Conservation (phyloP, 768 basidiomycete genomes). For the Tremella fuciformis region DNA sequence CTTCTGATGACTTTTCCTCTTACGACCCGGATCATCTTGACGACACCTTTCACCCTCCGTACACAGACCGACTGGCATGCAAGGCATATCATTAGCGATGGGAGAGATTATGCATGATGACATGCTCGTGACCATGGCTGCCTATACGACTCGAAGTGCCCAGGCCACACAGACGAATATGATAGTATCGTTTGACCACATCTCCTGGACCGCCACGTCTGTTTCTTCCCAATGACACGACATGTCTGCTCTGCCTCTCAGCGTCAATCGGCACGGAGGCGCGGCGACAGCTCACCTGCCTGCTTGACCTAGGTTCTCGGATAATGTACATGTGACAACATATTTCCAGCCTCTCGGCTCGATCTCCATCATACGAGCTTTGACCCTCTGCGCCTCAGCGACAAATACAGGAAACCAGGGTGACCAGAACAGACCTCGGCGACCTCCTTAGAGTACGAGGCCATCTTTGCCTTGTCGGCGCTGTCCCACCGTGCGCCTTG, state of each 20-base stretch:
- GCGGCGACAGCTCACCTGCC: constrained; percentile 31
- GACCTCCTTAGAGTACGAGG: constrained; percentile 34
- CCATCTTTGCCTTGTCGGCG: constrained; percentile 28
- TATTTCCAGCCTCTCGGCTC: constrained; percentile 46
- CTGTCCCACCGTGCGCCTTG: constrained; percentile 34
- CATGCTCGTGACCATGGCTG: neutral
- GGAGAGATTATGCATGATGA: neutral
- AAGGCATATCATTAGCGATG: too few species aligned
- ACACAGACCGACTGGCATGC: too few species aligned
- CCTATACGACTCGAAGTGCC: constrained; percentile 31
- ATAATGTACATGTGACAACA: constrained; percentile 41
- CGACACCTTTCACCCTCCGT: too few species aligned
- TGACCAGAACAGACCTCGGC: constrained; percentile 24
- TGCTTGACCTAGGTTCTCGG: constrained; percentile 45
- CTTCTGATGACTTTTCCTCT: neutral
- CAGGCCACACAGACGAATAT: constrained; percentile 46
- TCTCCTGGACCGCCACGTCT: constrained; percentile 44
- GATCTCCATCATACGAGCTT: constrained; percentile 42
- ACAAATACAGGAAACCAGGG: too few species aligned
- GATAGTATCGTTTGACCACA: constrained; percentile 45
- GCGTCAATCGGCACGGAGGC: neutral
- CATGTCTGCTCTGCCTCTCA: constrained; percentile 38
- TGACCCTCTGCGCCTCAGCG: constrained; percentile 26
- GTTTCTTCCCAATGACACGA: constrained; percentile 49
- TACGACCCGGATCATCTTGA: too few species aligned